Evolutionary conservation across 2,329 filamentous ascomycete genomes (phyloP).

Genomic region (Penicillium fuscoglaucum): DNA sequence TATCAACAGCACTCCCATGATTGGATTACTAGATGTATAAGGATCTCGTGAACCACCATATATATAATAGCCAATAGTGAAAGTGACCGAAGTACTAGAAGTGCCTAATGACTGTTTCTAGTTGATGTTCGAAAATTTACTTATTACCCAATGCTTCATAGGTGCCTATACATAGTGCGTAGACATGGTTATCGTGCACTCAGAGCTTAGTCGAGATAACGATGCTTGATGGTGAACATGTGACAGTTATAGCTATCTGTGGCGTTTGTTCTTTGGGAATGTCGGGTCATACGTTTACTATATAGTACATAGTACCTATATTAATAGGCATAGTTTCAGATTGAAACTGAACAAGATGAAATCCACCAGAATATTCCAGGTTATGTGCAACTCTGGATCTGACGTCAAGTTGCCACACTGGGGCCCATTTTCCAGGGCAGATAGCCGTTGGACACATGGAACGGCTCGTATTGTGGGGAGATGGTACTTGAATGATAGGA

Average conservation of each 20-base stretch:
- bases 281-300: neutral
- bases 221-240: neutral
- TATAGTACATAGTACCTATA: neutral
- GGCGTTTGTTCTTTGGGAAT: neutral
- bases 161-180: neutral
- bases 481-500: neutral
- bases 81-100: neutral
- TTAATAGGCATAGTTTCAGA: neutral
- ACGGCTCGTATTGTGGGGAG: conserved; percentile 13
- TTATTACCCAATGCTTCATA: neutral
- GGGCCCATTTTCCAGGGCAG: conserved; percentile 3
- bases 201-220: neutral
- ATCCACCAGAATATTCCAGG: neutral
- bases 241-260: neutral
- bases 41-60: neutral
- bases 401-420: conserved; percentile 28
- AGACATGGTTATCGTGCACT: neutral
- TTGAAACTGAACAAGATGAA: neutral
- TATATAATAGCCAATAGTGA: neutral
- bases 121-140: neutral
- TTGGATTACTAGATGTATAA: neutral
- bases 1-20: neutral
- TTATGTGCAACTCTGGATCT: conserved; percentile 2
- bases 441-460: conserved; percentile 5
- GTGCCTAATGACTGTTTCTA: neutral